These are phyloP conservation scores for Lipomyces yamadae DNA, from an alignment of 805 yeast genomes.

Conservation along the genomic window DNA sequence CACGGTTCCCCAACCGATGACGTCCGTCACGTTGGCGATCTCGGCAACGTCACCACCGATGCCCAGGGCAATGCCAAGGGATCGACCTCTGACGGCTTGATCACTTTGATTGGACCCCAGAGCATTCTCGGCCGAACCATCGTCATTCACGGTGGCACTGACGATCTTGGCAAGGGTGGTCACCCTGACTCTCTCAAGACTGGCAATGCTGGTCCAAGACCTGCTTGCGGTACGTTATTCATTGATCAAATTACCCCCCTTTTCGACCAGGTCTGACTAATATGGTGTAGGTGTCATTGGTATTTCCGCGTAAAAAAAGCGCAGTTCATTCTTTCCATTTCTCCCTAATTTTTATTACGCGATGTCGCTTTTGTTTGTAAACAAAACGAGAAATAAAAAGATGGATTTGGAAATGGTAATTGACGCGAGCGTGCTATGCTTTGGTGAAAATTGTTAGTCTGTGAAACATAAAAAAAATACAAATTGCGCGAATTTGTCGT, in stretches of 20 bases:
- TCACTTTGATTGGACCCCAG: conserved; percentile 84
- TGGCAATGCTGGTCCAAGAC: conserved; percentile 94
- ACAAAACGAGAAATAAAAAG: background rate
- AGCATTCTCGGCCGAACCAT: conserved; percentile 89
- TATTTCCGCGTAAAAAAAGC: conserved; percentile 34
- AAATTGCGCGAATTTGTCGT: background rate
- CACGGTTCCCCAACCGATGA: conserved; percentile 92
- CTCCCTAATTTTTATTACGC: background rate
- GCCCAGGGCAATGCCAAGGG: conserved; percentile 91
- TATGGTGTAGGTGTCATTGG: conserved; percentile 38
- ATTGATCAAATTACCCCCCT: background rate
- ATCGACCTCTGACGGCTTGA: conserved; percentile 70
- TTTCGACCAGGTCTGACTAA: background rate
- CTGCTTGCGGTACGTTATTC: conserved; percentile 80
- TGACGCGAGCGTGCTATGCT: background rate
- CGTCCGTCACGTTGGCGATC: conserved; percentile 87
- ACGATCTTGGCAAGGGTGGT: conserved; percentile 91
- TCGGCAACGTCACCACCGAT: conserved; percentile 93
- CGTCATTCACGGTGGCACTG: conserved; percentile 85
- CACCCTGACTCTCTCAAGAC: conserved; percentile 84
- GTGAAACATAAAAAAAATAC: background rate
- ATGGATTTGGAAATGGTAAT: background rate
- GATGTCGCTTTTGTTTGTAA: background rate
- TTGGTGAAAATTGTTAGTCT: background rate
- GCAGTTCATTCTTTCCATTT: background rate